These are phyloP conservation scores for Phyllachora maydis DNA, from an alignment of 2,329 filamentous ascomycete genomes.

Conservation along the genomic window DNA sequence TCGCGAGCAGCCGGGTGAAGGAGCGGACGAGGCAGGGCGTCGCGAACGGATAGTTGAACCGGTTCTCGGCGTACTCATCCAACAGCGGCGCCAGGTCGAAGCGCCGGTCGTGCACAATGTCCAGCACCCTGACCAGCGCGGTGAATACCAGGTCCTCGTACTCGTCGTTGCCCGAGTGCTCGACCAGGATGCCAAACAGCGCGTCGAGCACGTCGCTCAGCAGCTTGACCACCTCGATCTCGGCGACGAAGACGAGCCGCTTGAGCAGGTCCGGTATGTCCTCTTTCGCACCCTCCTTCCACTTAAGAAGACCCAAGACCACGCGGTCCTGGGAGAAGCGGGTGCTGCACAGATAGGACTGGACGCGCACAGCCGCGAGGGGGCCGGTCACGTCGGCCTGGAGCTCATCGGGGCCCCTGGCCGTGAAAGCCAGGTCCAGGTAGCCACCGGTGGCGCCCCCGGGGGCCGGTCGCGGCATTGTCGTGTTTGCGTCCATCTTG, in stretches of 20 bases:
- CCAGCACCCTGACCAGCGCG: slow-evolving; percentile 70
- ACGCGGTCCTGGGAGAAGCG: slow-evolving; percentile 82
- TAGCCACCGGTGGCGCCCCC: slow-evolving; percentile 74
- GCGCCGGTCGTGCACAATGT: slow-evolving; percentile 82
- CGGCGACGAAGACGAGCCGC: slow-evolving; percentile 78
- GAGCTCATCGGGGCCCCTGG: slow-evolving; percentile 42
- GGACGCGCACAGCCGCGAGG: slow-evolving; percentile 56
- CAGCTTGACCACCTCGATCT: slow-evolving; percentile 94
- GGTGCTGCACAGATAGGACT: slow-evolving; percentile 86
- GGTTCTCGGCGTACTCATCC: slow-evolving; percentile 71
- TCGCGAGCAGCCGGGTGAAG: slow-evolving; percentile 64
- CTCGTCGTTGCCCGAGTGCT: slow-evolving; percentile 78
- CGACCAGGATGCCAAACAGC: slow-evolving; percentile 77
- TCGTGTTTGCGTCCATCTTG: slow-evolving; percentile 79
- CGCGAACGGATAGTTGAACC: slow-evolving; percentile 85
- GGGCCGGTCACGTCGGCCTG: slow-evolving; percentile 60
- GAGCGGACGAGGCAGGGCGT: slow-evolving; percentile 76
- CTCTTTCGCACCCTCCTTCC: slow-evolving; percentile 56
- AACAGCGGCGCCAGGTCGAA: slow-evolving; percentile 85
- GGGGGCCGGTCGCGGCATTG: slow-evolving; percentile 36
- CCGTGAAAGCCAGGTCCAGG: slow-evolving; percentile 61
- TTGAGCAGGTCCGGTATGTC: slow-evolving; percentile 57
- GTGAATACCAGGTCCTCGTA: slow-evolving; percentile 88
- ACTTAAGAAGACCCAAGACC: slow-evolving; percentile 65
- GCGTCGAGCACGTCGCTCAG: slow-evolving; percentile 76